Evolutionary conservation across 2,329 filamentous ascomycete species (phyloP), one percentile per base, ranked within the genome.

Genomic region (Monilinia laxa): DNA sequence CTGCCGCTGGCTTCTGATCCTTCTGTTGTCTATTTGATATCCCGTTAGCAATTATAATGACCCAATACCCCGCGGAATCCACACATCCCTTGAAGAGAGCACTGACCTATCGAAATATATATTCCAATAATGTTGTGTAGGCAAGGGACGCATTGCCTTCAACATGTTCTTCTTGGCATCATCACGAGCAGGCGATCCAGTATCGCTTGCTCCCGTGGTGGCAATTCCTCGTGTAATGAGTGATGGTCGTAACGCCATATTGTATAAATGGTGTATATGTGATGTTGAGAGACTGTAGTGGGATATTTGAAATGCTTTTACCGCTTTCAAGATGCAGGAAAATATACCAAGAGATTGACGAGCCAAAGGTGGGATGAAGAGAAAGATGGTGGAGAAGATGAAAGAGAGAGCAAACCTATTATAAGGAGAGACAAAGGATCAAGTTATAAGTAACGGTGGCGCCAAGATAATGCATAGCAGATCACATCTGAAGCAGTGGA

Each of bases 161-260:
- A 92, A 83, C 78, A 93, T 90, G 81, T 93, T 93, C 81, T 90
- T 87, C 87, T 93, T 93, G 66, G 90, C 90, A 78, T 90, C 87
- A 78, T 91, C 90, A 74, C 90, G 88, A 65, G 90, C 89, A 35
- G 90, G 90, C 12, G 90, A 91, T 70, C 83, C 81, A 53, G 85
- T 87, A 75, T 85, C 86, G 58, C 84, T 79, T 77, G 82, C 82
- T 67, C 85, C 84, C 68, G 89, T 82, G 67, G 81, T 80, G 42
- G 89, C 87, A 68, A 91, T 83, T 75, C 85, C 85, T 71, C 84
- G 82, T 54, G 86, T 89, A 75, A 88, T 85, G 76, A 88, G 81
- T 66, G 82, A 80, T 47, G 85, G 85, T 76, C 84, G 82, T 63
- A 80, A 73, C 59, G 85, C 81, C 85, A 88, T 88, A 59, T 73